phyloP scores from a whole-genome alignment of 139 green algal genomes.

The Yamagishiella unicocca region DNA sequence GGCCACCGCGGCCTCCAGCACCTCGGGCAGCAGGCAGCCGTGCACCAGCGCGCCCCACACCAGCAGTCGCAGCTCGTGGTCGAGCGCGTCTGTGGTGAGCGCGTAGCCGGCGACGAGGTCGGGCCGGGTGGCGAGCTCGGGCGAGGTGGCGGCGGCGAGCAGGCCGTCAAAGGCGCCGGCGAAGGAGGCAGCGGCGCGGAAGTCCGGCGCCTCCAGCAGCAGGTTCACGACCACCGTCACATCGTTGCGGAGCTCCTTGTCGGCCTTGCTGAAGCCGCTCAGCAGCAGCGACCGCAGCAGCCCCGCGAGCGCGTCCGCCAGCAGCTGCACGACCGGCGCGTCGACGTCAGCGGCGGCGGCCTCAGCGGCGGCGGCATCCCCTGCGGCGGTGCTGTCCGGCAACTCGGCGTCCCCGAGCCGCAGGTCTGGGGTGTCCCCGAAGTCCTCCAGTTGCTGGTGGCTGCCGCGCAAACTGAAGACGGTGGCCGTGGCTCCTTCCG shows the following conservation, averaged over 20 bases:
- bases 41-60: conserved; percentile 48
- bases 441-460: background rate
- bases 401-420: background rate
- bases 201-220: conserved; percentile 41
- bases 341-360: background rate
- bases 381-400: background rate
- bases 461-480: background rate
- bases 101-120: conserved; percentile 42
- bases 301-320: conserved; percentile 39
- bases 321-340: conserved; percentile 19
- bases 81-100: conserved; percentile 48
- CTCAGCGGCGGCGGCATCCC: background rate
- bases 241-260: conserved; percentile 72
- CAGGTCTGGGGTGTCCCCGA: conserved; percentile 7
- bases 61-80: conserved; percentile 68
- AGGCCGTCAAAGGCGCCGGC: conserved; percentile 44
- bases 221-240: conserved; percentile 56
- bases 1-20: conserved; percentile 17
- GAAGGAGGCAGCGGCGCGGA: conserved; percentile 6
- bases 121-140: conserved; percentile 48
- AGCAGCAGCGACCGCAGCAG: conserved; percentile 46
- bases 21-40: conserved; percentile 48
- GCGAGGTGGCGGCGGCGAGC: conserved; percentile 53
- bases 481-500: too few relatives aligned
- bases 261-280: conserved; percentile 48